These are phyloP conservation scores for Calycina herbarum DNA, from an alignment of 2,329 filamentous ascomycete species.

Conservation along the genomic window DNA sequence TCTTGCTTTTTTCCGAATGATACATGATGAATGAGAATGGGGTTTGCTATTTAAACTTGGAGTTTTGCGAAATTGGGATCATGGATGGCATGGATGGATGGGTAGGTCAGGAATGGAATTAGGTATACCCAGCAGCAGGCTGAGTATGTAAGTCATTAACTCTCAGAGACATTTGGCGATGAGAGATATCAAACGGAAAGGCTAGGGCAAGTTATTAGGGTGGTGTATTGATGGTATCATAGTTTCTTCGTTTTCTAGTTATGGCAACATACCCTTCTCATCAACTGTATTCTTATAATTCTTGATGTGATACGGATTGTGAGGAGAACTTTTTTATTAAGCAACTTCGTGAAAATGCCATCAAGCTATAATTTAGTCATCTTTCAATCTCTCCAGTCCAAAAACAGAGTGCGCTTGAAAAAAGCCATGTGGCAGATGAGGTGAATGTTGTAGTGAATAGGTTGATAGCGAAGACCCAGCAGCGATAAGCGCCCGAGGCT, in stretches of 20 bases:
- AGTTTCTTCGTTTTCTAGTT: conserved; percentile 12
- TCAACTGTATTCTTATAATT: neutral
- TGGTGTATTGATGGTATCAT: conserved; percentile 18
- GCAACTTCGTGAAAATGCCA: neutral
- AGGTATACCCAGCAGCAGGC: conserved; percentile 7
- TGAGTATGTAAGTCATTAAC: neutral
- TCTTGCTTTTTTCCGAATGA: conserved; percentile 5
- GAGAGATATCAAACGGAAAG: conserved; percentile 3
- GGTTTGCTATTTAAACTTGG: conserved; percentile 16
- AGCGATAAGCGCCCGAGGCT: neutral
- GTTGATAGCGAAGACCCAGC: neutral
- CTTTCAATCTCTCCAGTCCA: no score
- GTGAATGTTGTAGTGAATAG: neutral
- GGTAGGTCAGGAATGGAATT: conserved; percentile 5
- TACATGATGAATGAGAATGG: conserved; percentile 4
- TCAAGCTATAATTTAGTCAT: no score
- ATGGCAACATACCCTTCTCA: conserved; percentile 20
- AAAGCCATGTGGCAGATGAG: neutral
- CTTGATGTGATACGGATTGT: neutral
- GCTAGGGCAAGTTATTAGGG: conserved; percentile 4
- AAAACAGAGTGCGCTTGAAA: no score
- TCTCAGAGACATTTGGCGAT: neutral
- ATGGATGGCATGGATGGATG: neutral
- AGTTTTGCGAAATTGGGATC: conserved; percentile 12
- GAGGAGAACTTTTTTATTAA: neutral